Percentiles rank a stretch among this genome's conserved stretches.
Conservation (phyloP, 306 rosid species). For the Ormosia emarginata region DNA sequence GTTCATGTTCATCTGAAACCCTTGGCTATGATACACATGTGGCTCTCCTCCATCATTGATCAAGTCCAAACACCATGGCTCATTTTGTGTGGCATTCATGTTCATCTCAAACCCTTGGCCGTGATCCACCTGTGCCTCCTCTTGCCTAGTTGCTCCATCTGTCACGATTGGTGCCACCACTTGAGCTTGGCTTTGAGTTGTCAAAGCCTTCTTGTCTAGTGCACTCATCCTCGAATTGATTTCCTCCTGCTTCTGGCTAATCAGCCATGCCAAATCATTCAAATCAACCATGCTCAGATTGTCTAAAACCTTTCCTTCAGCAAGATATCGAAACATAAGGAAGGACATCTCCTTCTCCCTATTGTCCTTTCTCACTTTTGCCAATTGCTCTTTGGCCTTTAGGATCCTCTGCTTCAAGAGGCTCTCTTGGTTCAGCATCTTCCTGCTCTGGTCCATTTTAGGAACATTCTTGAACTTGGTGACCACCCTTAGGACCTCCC, state of each 20-base stretch:
- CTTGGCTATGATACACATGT: background rate
- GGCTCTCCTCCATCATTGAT: background rate
- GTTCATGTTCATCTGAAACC: background rate
- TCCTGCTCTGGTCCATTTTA: background rate
- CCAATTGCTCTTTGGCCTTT: background rate
- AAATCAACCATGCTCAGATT: background rate
- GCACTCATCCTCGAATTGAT: background rate
- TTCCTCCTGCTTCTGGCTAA: background rate
- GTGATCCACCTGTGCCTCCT: background rate
- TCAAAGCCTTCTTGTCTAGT: background rate
- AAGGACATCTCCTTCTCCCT: background rate
- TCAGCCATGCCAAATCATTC: background rate
- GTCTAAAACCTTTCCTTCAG: background rate
- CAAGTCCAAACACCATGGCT: background rate
- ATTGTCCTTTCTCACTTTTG: background rate
- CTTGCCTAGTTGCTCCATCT: background rate
- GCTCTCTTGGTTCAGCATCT: constrained; percentile 11
- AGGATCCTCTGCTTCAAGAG: background rate
- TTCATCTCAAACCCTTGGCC: background rate
- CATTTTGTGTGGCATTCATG: background rate
- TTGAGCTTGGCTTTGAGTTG: background rate
- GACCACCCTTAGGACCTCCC: background rate
- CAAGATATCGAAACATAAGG: background rate
- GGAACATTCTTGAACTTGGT: background rate
- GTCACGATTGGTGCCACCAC: background rate